Percentiles rank a stretch among this genome's conserved stretches.
Conservation (phyloP, 331 rosid species). For the Dryas integrifolia region DNA sequence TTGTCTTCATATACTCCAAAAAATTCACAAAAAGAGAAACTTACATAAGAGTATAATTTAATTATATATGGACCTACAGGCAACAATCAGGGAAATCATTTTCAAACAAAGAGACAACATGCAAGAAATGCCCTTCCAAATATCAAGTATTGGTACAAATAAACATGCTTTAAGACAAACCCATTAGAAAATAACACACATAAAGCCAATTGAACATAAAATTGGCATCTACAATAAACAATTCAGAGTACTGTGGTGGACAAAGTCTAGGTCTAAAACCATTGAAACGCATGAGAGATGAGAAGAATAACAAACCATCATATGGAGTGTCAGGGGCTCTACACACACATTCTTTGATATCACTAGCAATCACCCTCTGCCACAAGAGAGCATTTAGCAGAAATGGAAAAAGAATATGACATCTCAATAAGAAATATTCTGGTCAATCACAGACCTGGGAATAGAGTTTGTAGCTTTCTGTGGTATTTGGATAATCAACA, state of each 20-base stretch:
- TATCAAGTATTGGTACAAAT: not conserved
- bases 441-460: slow-evolving; percentile 71
- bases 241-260: not conserved
- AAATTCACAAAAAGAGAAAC: not conserved
- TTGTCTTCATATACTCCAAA: not conserved
- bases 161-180: not conserved
- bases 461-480: slow-evolving; percentile 91
- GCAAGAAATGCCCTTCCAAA: slow-evolving; percentile 2
- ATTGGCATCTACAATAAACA: not conserved
- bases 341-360: slow-evolving; percentile 97
- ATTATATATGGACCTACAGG: slow-evolving; percentile 3
- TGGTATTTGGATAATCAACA: slow-evolving; percentile 79
- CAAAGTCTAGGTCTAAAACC: slow-evolving; percentile 14
- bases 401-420: slow-evolving; percentile 16
- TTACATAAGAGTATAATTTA: not conserved
- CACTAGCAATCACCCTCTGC: slow-evolving; percentile 95
- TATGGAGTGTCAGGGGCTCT: slow-evolving; percentile 97
- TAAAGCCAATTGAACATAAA: not conserved
- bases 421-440: slow-evolving; percentile 26
- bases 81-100: not conserved
- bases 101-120: not conserved
- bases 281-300: slow-evolving; percentile 11
- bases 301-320: slow-evolving; percentile 63
- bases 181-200: not conserved
- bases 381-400: slow-evolving; percentile 31